Evolutionary conservation across 2,329 filamentous ascomycete genomes (phyloP), one percentile per base, ranked within the genome.

Genomic region (Dothistroma pini): DNA sequence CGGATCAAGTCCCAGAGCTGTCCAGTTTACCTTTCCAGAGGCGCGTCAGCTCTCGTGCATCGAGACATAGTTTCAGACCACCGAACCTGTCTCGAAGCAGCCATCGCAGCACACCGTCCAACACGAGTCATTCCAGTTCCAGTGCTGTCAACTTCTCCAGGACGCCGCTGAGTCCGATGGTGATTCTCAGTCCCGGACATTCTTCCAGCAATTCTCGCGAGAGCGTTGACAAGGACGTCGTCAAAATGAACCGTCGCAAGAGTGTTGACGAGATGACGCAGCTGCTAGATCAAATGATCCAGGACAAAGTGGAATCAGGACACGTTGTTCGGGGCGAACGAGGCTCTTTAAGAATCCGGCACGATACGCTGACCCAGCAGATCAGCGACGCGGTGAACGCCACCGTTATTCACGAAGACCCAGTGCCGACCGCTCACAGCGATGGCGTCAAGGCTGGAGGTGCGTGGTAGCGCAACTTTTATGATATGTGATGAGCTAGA

Each of bases 201-300:
- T 64, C 61, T 21, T 59, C 56, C 60, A 63, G 35, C 54, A 64
- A 63, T 49, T 66, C 66, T 47, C 57, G 60, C 1, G 63, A 65
- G 22, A 61, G 60, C 47, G 58, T 62, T 21, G 48, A 14, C 16
- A 54, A 64, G 38, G 59, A 62, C 49, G 31, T 31, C 7, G 56
- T n/a, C n/a, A 61, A 62, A 51, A 44, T 60, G 9, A 63, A 56
- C 14, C 68, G 71, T 4, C 64, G 71, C 31, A 86, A 84, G 78
- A 91, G 89, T 67, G 89, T 95, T 35, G 92, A 96, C 69, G 93
- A 96, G 76, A 93, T 97, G 87, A 96, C 90, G 67, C 86, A 87
- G 70, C 92, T 97, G 79, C 83, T 97, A 29, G 93, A 97, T 70
- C 91, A 96, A 77, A 97, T 97, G 93, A 95, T 97, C 62, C 89